Evolutionary conservation across 2,329 filamentous ascomycete genomes (phyloP), one percentile per base, ranked within the genome.

Genomic region (Leptoxyphium fumago): DNA sequence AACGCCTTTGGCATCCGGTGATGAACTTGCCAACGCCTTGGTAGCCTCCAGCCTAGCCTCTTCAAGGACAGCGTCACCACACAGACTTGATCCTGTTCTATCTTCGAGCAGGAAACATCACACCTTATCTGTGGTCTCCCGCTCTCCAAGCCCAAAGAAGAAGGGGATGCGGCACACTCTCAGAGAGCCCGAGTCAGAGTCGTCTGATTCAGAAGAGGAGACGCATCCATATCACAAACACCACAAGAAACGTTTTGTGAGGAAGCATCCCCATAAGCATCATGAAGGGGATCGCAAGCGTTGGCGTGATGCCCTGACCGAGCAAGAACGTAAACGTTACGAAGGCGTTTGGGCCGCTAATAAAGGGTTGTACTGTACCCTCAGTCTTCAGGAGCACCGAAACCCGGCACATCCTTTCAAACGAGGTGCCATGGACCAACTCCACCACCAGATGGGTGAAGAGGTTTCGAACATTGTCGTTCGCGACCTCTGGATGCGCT

Each of bases 341-440:
- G 84, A 89, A 60, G 84, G 82, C 2, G 74, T 91, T 1, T 91
- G 84, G 83, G 84, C 84, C 1, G 84, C 82, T 38, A 91, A 91
- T 54, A 76, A 78, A 41, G 84, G 84, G 0, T 46, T 77, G 0
- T 52, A 61, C 40, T 55, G 61, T 21, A 48, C 59, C 10, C 55
- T 58, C 42, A 55, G 54, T 8, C 39, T 43, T 0, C 46, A 48
- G 34, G 54, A 56, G 40, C 43, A 48, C 30, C 40, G 42, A 14
- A 41, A 40, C 11, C 11, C 15, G 4, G 5, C 32, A 5, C 13
- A 39, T 15, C 40, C 39, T 18, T 46, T 44, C 2, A 34, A 43
- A 13, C 21, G 17, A 26, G 42, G 43, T 10, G 41, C 41, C 29
- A 42, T 28, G 17, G 29, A 43, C 5, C 41, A 15, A 10, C 21